Evolutionary conservation across 1,284 basidiomycete genomes (phyloP).

Genomic region (Cerioporus squamosus): DNA sequence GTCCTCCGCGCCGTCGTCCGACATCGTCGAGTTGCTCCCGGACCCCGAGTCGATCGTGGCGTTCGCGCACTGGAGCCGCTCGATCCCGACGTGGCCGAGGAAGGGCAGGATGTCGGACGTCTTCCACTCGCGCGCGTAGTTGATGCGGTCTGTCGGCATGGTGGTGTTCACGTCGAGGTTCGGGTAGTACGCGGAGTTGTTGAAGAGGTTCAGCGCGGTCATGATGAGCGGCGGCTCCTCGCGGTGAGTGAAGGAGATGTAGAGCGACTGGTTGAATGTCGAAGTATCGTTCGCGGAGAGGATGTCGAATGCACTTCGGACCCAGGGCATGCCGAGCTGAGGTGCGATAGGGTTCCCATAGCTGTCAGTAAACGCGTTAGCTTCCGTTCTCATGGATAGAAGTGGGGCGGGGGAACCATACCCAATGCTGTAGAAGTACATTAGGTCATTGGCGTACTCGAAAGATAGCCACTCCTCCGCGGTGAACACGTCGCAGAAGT

Average conservation of each 20-base stretch:
- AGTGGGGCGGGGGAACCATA: background rate
- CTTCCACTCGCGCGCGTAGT: conserved; percentile 26
- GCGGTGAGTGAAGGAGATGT: conserved; percentile 29
- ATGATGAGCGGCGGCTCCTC: conserved; percentile 29
- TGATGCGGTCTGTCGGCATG: conserved; percentile 28
- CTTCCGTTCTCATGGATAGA: background rate
- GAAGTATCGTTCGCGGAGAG: conserved; percentile 21
- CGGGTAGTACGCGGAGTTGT: conserved; percentile 26
- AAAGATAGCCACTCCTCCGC: conserved; percentile 28
- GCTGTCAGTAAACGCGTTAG: background rate
- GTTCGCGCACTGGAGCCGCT: conserved; percentile 23
- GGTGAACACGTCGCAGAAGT: conserved; percentile 26
- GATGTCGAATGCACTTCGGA: conserved; percentile 19
- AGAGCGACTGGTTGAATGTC: conserved; percentile 23
- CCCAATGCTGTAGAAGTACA: conserved; percentile 29
- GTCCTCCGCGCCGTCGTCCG: conserved; percentile 9
- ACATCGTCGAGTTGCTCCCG: background rate
- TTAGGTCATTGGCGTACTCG: conserved; percentile 30
- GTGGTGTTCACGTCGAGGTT: conserved; percentile 23
- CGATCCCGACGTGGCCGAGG: conserved; percentile 29
- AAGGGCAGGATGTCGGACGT: conserved; percentile 24
- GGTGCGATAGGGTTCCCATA: conserved; percentile 26
- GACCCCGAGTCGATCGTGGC: conserved; percentile 5
- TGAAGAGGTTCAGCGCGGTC: conserved; percentile 29
- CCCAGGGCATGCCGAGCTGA: conserved; percentile 28